Base-by-base conservation (phyloP, 441 rosid species). In the Pelargonium australe region DNA sequence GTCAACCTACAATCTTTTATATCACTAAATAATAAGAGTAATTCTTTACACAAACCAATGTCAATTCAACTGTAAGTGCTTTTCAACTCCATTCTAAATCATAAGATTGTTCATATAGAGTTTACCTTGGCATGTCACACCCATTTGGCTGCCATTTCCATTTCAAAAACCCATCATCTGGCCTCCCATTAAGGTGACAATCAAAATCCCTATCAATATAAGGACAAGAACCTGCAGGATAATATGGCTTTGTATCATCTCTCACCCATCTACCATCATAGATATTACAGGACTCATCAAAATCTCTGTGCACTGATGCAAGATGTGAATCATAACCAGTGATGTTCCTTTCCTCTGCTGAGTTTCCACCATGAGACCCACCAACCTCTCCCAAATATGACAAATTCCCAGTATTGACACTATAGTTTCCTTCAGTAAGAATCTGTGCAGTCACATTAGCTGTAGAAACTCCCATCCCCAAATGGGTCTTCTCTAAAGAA, bases 141-240 rank as follows among this genome's bases (percentile, higher is more conserved):
- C 82, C 83, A 71, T 84, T 74, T 71, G 90, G 90, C 69, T 83
- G 83, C 90, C 89, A 88, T 75, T 75, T 86, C 89, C 89, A 86
- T 66, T 81, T 84, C 34, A 79, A 68, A 69, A 65, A 88, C 63
- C 31, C 86, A 69, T 78, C 80, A 51, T 88, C 87, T 41, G 87
- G 89, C 79, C 93, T 80, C 25, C 83, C 78, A 55, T 88, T 86
- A 44, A 69, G 76, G 4, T 83, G 82, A 75, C 93, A 86, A 77
- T 88, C 77, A 62, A 88, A 88, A 74, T 83, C 87, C 77, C 70
- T 80, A 78, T 83, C 93, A 64, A 84, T 44, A 61, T 80, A 77
- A 14, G 89, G 89, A 76, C 93, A 88, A 0, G 90, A 88, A 68
- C 84, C 84, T 7, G 81, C 68, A 1, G 81, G 83, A 67, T 88